These are phyloP conservation scores for Aspergillus sparsus DNA, from an alignment of 495 filamentous ascomycete genomes.

Conservation along the genomic window DNA sequence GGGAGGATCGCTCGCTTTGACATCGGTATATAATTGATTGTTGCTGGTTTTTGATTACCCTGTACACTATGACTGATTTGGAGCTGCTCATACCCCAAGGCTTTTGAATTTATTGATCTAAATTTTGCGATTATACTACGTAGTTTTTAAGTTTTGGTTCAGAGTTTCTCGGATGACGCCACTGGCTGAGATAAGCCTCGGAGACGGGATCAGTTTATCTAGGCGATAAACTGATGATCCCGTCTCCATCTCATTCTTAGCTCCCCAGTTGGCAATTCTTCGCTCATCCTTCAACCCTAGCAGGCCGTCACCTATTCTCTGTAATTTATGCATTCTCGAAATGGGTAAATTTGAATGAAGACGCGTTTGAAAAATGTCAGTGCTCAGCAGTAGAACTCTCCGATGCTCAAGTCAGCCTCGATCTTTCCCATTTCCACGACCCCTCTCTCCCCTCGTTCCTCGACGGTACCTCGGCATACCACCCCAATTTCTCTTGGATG, in stretches of 20 bases:
- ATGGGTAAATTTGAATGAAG: neutral
- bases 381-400: constrained; percentile 13
- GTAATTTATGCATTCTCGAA: too few relatives aligned
- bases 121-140: constrained; percentile 27
- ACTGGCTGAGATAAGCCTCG: constrained; percentile 4
- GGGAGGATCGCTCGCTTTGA: too few relatives aligned
- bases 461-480: constrained; percentile 63
- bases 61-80: constrained; percentile 29
- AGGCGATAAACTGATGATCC: neutral
- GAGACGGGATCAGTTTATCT: too few relatives aligned
- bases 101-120: constrained; percentile 8
- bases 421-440: neutral
- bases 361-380: constrained; percentile 18
- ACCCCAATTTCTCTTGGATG: constrained; percentile 72
- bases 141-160: constrained; percentile 14
- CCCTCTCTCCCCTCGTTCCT: constrained; percentile 18
- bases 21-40: neutral
- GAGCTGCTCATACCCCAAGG: constrained; percentile 8
- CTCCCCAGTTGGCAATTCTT: too few relatives aligned
- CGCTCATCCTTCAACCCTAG: too few relatives aligned
- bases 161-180: neutral
- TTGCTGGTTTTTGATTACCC: constrained; percentile 9
- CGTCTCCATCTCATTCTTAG: neutral
- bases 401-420: neutral
- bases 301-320: too few relatives aligned